phyloP scores from a whole-genome alignment of 2,329 filamentous ascomycete species.

The Thielaviopsis ethacetica region DNA sequence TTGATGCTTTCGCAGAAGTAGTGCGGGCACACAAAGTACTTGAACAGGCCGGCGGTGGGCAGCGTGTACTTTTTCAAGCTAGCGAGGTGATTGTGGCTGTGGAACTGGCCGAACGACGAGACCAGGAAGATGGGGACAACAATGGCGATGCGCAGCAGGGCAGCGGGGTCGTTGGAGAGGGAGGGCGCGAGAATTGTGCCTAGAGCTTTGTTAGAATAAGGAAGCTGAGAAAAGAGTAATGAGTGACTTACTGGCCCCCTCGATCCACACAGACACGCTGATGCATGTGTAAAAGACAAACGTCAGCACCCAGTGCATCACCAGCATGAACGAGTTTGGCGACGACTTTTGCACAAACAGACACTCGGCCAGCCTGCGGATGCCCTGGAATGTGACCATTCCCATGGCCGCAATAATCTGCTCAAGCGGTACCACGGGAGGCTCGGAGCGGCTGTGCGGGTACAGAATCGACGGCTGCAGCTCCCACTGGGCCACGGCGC shows the following conservation, averaged over 20 bases:
- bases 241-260: constrained; percentile 48
- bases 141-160: constrained; percentile 16
- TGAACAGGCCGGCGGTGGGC: constrained; percentile 57
- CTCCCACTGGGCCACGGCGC: constrained; percentile 26
- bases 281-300: constrained; percentile 60
- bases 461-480: constrained; percentile 7
- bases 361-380: constrained; percentile 62
- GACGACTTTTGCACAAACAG: constrained; percentile 47
- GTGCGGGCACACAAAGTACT: constrained; percentile 63
- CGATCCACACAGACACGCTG: constrained; percentile 67
- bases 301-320: constrained; percentile 68
- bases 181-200: constrained; percentile 18
- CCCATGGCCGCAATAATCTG: constrained; percentile 52
- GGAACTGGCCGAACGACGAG: constrained; percentile 58
- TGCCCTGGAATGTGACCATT: constrained; percentile 61
- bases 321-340: constrained; percentile 60
- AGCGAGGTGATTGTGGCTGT: constrained; percentile 54
- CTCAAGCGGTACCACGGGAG: constrained; percentile 35
- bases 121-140: constrained; percentile 48
- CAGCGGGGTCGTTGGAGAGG: neutral
- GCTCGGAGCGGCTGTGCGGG: constrained; percentile 6
- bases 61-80: constrained; percentile 68
- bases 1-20: constrained; percentile 80
- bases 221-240: neutral
- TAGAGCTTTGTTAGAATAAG: constrained; percentile 12